phyloP scores from a whole-genome alignment of 1,139 yeast genomes.

The Suhomyces bribrorum region DNA sequence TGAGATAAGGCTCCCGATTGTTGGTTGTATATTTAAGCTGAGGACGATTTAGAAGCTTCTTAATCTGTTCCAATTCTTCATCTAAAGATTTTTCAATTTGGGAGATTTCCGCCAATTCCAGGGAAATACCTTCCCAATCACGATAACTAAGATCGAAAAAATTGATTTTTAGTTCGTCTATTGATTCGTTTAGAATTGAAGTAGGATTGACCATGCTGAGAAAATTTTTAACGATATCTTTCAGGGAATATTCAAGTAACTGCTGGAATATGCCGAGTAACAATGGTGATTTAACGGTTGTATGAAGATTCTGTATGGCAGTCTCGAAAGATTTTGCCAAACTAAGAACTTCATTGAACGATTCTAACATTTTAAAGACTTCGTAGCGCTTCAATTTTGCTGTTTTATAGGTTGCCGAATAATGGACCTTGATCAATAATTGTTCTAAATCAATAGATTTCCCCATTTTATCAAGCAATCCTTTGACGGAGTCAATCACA shows the following conservation, averaged over 20 bases:
- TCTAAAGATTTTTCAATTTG: slow-evolving; percentile 47
- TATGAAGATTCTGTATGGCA: slow-evolving; percentile 14
- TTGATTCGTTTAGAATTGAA: slow-evolving; percentile 6
- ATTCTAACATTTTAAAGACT: slow-evolving; percentile 57
- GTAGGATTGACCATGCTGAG: slow-evolving; percentile 58
- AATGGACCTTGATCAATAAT: slow-evolving; percentile 66
- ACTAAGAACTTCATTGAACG: slow-evolving; percentile 42
- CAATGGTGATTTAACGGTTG: slow-evolving; percentile 25
- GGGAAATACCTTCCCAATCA: slow-evolving; percentile 42
- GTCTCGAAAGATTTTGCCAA: slow-evolving; percentile 29
- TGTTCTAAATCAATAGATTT: slow-evolving; percentile 61
- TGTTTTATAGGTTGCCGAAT: slow-evolving; percentile 36
- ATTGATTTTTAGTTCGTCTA: slow-evolving; percentile 8
- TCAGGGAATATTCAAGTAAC: slow-evolving; percentile 19
- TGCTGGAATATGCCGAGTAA: slow-evolving; percentile 27
- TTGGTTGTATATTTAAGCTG: slow-evolving; percentile 57
- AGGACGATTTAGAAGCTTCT: slow-evolving; percentile 55
- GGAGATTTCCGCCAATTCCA: slow-evolving; percentile 44
- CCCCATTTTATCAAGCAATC: slow-evolving; percentile 38
- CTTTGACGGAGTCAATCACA: slow-evolving; percentile 54
- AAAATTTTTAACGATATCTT: slow-evolving; percentile 29
- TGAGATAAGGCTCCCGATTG: slow-evolving; percentile 64
- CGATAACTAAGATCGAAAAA: slow-evolving; percentile 53
- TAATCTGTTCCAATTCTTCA: slow-evolving; percentile 50
- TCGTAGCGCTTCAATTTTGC: slow-evolving; percentile 66